These are phyloP conservation scores for Tuber magnatum DNA, from an alignment of 495 filamentous ascomycete genomes.

Conservation along the genomic window DNA sequence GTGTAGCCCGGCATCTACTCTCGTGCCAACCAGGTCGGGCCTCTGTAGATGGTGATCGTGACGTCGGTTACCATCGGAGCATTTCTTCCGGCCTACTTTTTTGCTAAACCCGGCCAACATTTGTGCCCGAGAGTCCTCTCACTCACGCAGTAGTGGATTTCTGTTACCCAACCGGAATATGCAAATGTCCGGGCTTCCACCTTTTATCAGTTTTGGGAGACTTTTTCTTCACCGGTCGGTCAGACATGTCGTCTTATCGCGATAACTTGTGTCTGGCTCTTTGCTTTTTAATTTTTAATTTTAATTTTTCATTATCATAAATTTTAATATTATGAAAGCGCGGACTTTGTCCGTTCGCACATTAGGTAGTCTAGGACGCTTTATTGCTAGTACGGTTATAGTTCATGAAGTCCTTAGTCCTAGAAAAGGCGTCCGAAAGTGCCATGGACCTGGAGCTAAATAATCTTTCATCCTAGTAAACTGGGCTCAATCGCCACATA, in stretches of 20 bases:
- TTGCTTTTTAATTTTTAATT: neutral
- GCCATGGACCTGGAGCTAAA: neutral
- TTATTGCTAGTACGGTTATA: neutral
- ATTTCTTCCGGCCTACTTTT: neutral
- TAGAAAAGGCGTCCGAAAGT: neutral
- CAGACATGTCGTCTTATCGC: neutral
- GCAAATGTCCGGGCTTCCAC: neutral
- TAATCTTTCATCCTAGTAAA: neutral
- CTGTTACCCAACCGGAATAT: conserved; percentile 1
- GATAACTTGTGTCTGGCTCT: neutral
- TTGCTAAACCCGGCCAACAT: neutral
- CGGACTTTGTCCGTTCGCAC: neutral
- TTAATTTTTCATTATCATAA: no score
- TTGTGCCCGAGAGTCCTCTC: neutral
- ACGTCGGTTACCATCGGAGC: neutral
- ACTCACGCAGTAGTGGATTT: neutral
- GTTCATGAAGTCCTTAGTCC: neutral
- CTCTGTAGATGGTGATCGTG: neutral
- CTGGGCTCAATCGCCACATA: neutral
- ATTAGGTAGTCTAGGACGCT: neutral
- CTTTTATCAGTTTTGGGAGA: neutral
- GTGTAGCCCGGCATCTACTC: neutral
- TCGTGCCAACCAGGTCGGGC: neutral
- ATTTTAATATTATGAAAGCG: neutral
- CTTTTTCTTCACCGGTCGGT: neutral